Percentiles rank a stretch among this genome's conserved stretches.
These are phyloP conservation scores for Cucurbita pepo DNA, from an alignment of 306 rosid species.

Conservation along the genomic window DNA sequence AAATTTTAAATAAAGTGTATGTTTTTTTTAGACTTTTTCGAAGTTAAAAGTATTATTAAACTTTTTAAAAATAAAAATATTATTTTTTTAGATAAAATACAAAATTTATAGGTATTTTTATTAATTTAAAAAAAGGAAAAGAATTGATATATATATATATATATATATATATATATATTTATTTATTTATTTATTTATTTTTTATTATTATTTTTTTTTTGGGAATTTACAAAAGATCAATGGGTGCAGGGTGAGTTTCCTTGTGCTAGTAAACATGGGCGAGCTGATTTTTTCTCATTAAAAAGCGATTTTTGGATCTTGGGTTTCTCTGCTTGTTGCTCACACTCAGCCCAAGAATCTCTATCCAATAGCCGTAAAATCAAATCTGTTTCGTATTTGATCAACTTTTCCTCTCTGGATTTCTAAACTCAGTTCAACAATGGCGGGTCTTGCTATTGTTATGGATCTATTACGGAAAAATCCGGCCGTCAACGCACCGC, in stretches of 20 bases:
- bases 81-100: no score
- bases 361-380: not conserved
- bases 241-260: not conserved
- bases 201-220: no score
- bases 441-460: slow-evolving; percentile 66
- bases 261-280: not conserved
- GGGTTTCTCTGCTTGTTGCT: not conserved
- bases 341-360: not conserved
- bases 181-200: no score
- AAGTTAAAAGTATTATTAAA: no score
- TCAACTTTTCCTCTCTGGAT: slow-evolving; percentile 6
- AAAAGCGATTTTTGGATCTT: not conserved
- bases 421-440: slow-evolving; percentile 16
- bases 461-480: slow-evolving; percentile 62
- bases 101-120: no score
- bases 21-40: no score
- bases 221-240: not conserved
- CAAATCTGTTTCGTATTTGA: slow-evolving; percentile 1
- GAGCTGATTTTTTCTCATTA: not conserved
- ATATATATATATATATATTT: no score
- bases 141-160: no score
- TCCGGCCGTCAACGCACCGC: slow-evolving; percentile 19
- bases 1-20: no score
- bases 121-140: no score
- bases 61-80: no score